Base-by-base conservation (phyloP, 2,329 filamentous ascomycete species). In the Apiospora pterosperma region DNA sequence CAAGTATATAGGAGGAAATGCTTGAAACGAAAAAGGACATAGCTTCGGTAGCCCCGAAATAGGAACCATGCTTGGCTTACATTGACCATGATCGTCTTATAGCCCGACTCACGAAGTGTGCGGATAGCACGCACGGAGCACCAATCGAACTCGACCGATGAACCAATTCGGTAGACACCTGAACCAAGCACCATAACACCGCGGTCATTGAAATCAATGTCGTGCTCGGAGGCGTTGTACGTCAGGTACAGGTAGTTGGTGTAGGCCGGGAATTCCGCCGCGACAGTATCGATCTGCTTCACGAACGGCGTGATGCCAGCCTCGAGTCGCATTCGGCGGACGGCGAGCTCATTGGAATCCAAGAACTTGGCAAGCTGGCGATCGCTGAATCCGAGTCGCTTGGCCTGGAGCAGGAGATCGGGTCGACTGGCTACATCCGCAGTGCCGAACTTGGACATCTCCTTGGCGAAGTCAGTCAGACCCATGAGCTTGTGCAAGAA, bases 71-170 rank as follows among this genome's bases (percentile, higher is more conserved):
- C n/a, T n/a, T n/a, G n/a, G n/a, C n/a, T n/a, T n/a, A n/a, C n/a
- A 65, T 75, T 70, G 4, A 73, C 72, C 95, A 98, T 98, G 73
- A 98, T 89, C 0, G 96, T 98, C 84, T 98, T 98, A 82, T 90
- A 88, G 2, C 92, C 92, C 66, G 90, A 87, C 69, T 92, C 88
- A 61, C 96, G 88, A 8, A 99, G 85, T 1, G 96, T 98, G 68
- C 95, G 90, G 67, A 98, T 96, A 6, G 96, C 93, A 66, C 95
- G 86, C 34, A 99, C 96, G 5, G 96, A 97, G 78, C 96, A 98
- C 96, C 96, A 99, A 79, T 99, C 96, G 77, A 99, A 99, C 76
- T 99, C 96, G 65, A 99, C 96, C 0, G 95, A 97, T 0, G 94
- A 97, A 69, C 96, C 96, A 69, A 99, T 99, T 67, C 96, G 89